phyloP scores from a whole-genome alignment of 345 rosid genomes.

The Dimocarpus longan region DNA sequence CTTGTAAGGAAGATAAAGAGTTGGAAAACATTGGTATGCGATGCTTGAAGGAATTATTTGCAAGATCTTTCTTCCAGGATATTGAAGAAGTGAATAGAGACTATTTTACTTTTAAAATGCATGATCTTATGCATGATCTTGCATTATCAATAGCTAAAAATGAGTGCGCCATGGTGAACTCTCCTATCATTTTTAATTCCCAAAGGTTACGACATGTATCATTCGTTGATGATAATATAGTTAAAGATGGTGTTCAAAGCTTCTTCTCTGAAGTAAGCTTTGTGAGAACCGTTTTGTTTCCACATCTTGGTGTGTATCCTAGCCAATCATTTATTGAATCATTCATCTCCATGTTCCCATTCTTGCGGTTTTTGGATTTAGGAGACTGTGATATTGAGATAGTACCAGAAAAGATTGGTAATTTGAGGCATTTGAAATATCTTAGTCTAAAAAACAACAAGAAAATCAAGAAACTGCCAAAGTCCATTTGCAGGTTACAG shows the following conservation, averaged over 20 bases:
- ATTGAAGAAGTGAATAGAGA: fast-evolving
- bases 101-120: neutral
- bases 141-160: neutral
- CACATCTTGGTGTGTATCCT: neutral
- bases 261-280: neutral
- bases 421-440: constrained; percentile 27
- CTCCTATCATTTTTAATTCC: fast-evolving
- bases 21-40: constrained; percentile 8
- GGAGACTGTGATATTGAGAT: neutral
- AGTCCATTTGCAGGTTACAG: neutral
- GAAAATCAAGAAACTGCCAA: constrained; percentile 8
- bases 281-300: constrained; percentile 15
- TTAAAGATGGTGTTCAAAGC: neutral
- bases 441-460: neutral
- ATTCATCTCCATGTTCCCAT: neutral
- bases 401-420: constrained; percentile 15
- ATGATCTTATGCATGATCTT: constrained; percentile 34
- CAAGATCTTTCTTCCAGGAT: constrained; percentile 30
- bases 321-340: neutral
- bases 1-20: neutral
- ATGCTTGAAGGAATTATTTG: constrained; percentile 14
- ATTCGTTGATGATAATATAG: neutral
- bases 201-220: constrained; percentile 8
- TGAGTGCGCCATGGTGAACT: neutral
- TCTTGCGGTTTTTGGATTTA: constrained; percentile 19